Base-by-base conservation (phyloP, 768 basidiomycete species). In the Clathrus columnatus region DNA sequence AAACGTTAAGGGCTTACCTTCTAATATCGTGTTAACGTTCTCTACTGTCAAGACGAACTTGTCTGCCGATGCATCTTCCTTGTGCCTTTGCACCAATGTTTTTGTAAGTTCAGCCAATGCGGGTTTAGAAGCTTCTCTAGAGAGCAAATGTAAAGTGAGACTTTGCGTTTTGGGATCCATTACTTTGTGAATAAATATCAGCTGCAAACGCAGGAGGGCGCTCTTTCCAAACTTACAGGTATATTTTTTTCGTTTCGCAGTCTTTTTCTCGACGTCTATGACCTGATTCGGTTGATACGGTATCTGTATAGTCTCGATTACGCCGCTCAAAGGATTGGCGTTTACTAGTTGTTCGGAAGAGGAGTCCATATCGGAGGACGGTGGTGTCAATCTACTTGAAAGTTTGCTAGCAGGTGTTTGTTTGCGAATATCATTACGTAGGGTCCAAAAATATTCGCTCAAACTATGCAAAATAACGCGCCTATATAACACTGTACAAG, bases 121-220 rank as follows among this genome's bases (percentile, higher is more conserved):
- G n/a, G 78, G 73, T 64, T 87, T 89, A 5, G 84, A 80, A 1
- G 83, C 78, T 51, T 72, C 67, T 41, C 77, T 73, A 28, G 85
- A 86, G 21, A 77, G 67, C 41, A 89, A 67, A 61, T 78, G 77
- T 29, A 88, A 64, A 5, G 52, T 61, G 17, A 62, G 43, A 1
- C 29, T 26, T 32, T 41, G 21, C 16, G 23, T 41, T 60, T 21
- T 27, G 23, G 43, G 28, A 45, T 48, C 29, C 21, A 45, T 27
- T n/a, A 47, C 21, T 27, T 30, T 36, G 36, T 28, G 48, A 24
- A 21, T 16, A 14, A 43, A 17, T 51, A 5, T 51, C 28, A 28
- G 23, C 32, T 17, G 27, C 17, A 30, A 17, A 28, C 36, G 17
- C 8, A 18, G 23, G 18, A 29, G 5, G n/a, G 14, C 2, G 21